Evolutionary conservation across 257 asterid genomes (phyloP), one percentile per base, ranked within the genome.

Genomic region (Jacaranda copaia): DNA sequence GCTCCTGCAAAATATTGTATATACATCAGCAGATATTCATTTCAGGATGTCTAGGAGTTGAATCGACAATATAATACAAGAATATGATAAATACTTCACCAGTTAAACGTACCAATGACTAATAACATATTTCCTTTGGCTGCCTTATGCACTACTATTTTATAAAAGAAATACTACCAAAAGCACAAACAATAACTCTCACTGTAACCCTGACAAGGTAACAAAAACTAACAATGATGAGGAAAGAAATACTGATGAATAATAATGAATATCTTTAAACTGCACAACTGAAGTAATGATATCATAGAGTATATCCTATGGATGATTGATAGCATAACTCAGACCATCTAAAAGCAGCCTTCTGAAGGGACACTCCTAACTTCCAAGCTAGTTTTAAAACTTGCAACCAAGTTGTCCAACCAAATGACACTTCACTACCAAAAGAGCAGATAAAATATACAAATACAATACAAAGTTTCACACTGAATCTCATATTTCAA

Each of bases 1-100:
- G 91, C 97, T 92, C 96, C 97, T 93, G 92, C 78, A 82, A 81
- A 72, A 81, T 52, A 53, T 39, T 6, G 56, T 36, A 59, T 0
- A 38, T 57, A n/a, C 43, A 77, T 59, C 45, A 79, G 49, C 71
- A 43, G 10, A 70, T 36, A 46, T 62, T 35, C 59, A 49, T 51
- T 52, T 45, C 77, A 75, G 58, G 35, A 19, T 18, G 58, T 40
- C 36, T 55, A 13, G 10, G 18, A 11, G 19, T 38, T n/a, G 55
- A 16, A 73, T 36, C 40, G 25, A 64, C 40, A 36, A 42, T 51
- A 64, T 56, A n/a, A 10, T 48, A 39, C 7, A 7, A n/a, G n/a
- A 25, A 40, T 11, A 14, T 18, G 73, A 25, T 42, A 35, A 25
- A 36, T 36, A 18, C 5, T 46, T 6, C 8, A 51, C 62, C 18